Evolutionary conservation across 768 basidiomycete genomes (phyloP).

Genomic region (Boletus huronensis): DNA sequence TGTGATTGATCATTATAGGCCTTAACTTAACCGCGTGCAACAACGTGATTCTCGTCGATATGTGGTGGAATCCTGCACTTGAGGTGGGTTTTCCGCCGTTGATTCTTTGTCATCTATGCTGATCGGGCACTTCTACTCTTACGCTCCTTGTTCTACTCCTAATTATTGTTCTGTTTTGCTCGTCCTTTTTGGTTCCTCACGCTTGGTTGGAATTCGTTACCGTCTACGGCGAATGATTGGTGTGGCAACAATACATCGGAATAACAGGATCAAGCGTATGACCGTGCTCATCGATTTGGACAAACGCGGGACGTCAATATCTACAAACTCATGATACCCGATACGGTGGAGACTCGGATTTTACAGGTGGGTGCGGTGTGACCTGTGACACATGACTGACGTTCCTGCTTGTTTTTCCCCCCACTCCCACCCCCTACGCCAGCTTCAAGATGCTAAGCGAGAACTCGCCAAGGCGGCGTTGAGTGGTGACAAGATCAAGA

Average conservation of each 20-base stretch:
- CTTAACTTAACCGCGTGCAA: constrained; percentile 92
- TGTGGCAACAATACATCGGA: neutral
- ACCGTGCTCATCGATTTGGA: constrained; percentile 86
- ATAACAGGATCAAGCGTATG: constrained; percentile 84
- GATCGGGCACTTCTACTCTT: constrained; percentile 2
- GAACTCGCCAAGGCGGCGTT: constrained; percentile 79
- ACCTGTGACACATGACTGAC: constrained; percentile 1
- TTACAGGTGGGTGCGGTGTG: constrained; percentile 47
- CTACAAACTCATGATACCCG: constrained; percentile 82
- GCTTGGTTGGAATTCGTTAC: neutral
- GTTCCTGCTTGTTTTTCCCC: neutral
- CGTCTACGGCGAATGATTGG: neutral
- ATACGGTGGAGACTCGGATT: constrained; percentile 87
- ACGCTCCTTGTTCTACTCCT: neutral
- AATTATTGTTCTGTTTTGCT: neutral
- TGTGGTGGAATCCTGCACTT: constrained; percentile 94
- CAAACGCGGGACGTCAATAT: constrained; percentile 86
- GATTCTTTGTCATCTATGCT: constrained; percentile 2
- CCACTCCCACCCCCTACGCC: constrained; percentile 22
- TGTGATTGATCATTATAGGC: constrained; percentile 40
- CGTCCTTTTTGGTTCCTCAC: neutral
- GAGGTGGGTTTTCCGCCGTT: constrained; percentile 47
- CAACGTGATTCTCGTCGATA: constrained; percentile 87
- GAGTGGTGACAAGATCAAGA: constrained; percentile 85
- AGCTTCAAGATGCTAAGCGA: constrained; percentile 90